A percentile compares a stretch with the other conserved stretches of the same genome.
phyloP scores from a whole-genome alignment of 139 green algal genomes.

The Pseudopediastrum boryanum region DNA sequence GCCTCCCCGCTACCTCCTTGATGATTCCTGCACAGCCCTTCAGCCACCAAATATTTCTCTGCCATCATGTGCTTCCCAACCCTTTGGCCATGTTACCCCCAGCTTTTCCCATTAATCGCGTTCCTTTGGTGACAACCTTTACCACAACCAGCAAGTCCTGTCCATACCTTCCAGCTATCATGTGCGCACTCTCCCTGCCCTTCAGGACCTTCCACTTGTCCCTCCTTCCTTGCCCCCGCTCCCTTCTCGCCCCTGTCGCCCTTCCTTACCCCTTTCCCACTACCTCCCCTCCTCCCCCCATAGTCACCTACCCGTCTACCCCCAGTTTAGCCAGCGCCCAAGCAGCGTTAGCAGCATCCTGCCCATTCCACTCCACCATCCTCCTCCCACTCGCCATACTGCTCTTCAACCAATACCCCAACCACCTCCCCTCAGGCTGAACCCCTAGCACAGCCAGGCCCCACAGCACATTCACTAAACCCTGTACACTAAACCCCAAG shows the following conservation, averaged over 20 bases:
- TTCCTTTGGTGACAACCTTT: too few species aligned
- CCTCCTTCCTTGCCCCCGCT: neutral
- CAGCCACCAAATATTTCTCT: too few species aligned
- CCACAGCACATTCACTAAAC: constrained; percentile 27
- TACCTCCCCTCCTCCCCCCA: too few species aligned
- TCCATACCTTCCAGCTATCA: neutral
- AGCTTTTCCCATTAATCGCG: too few species aligned
- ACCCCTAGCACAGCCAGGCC: constrained; percentile 11
- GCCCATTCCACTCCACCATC: constrained; percentile 15
- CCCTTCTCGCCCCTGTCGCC: neutral
- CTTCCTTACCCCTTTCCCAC: too few species aligned
- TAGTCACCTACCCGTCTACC: too few species aligned
- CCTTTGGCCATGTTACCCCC: too few species aligned
- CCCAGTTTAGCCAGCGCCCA: constrained; percentile 28
- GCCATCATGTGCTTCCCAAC: too few species aligned
- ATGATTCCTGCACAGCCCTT: too few species aligned
- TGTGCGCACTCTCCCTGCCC: neutral
- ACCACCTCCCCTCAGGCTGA: neutral
- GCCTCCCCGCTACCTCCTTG: too few species aligned
- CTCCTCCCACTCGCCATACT: neutral
- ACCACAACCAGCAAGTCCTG: neutral
- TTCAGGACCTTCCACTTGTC: too few species aligned
- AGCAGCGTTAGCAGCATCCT: constrained; percentile 6
- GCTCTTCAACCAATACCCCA: neutral
- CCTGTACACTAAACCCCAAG: too few species aligned